Conservation (phyloP, 2,329 filamentous ascomycete genomes). For the Teratosphaeria gauchensis region DNA sequence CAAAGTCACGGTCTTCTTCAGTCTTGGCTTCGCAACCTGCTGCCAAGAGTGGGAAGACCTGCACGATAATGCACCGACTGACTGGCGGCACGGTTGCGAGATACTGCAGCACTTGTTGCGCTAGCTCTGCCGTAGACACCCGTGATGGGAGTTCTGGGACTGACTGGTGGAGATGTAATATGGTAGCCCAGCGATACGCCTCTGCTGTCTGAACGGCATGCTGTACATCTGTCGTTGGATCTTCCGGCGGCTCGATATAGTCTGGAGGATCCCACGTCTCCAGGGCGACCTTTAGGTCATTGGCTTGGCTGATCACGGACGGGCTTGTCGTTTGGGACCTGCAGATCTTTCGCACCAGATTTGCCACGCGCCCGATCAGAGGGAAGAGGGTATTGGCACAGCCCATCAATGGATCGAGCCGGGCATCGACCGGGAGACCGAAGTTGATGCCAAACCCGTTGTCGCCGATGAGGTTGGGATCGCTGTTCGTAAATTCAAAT, state of each 20-base stretch:
- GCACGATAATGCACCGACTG: conserved; percentile 56
- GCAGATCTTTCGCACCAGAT: conserved; percentile 53
- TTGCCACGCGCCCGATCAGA: conserved; percentile 56
- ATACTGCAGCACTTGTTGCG: conserved; percentile 51
- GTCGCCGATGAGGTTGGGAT: conserved; percentile 21
- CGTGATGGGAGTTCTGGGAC: conserved; percentile 58
- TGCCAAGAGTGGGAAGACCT: conserved; percentile 59
- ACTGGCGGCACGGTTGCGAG: conserved; percentile 54
- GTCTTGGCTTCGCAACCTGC: conserved; percentile 55
- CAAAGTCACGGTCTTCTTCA: conserved; percentile 54
- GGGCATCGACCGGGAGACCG: conserved; percentile 34
- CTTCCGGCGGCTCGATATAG: conserved; percentile 51
- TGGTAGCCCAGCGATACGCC: conserved; percentile 57
- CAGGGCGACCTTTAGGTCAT: conserved; percentile 50
- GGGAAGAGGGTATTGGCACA: conserved; percentile 60
- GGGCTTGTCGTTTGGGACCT: conserved; percentile 49
- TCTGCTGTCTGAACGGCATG: conserved; percentile 58
- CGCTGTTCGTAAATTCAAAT: conserved; percentile 18
- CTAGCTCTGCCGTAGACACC: conserved; percentile 43
- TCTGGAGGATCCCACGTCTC: conserved; percentile 53
- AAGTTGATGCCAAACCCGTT: conserved; percentile 29
- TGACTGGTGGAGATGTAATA: conserved; percentile 58
- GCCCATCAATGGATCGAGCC: conserved; percentile 63
- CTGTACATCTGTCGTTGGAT: conserved; percentile 51
- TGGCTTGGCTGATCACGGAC: conserved; percentile 51